These are phyloP conservation scores for Fomitiporia mediterranea DNA, from an alignment of 1,284 basidiomycete genomes.

Conservation along the genomic window DNA sequence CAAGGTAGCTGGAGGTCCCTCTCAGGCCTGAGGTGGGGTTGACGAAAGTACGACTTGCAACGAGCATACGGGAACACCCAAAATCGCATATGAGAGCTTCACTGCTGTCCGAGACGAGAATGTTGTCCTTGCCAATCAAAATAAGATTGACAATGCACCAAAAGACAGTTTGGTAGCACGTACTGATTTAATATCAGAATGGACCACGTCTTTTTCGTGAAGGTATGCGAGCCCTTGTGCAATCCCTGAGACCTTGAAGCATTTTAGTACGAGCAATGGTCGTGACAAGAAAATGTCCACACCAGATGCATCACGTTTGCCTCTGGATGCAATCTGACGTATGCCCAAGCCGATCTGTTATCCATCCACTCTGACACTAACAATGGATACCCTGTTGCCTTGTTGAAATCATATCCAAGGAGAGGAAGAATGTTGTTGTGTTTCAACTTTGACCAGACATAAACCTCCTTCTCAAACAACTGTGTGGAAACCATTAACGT, in stretches of 20 bases:
- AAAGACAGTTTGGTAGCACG: not conserved
- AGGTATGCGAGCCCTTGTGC: conserved; percentile 6
- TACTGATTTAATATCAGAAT: conserved; percentile 14
- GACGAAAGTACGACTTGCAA: not conserved
- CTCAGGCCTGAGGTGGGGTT: not conserved
- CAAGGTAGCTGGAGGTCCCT: conserved; percentile 4
- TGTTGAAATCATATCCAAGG: conserved; percentile 9
- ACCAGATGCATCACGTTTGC: conserved; percentile 7
- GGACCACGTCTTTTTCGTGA: conserved; percentile 1
- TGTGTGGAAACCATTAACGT: too few relatives aligned
- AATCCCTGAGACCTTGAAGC: not conserved
- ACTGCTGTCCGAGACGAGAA: not conserved
- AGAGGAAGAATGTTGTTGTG: conserved; percentile 18
- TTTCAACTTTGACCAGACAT: conserved; percentile 14
- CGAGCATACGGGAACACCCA: conserved; percentile 2
- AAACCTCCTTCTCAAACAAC: conserved; percentile 9
- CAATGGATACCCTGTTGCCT: not conserved
- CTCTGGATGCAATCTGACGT: not conserved
- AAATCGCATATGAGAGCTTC: conserved; percentile 8
- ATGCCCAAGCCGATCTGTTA: conserved; percentile 5
- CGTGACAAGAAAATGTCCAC: not conserved
- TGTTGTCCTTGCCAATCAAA: conserved; percentile 1
- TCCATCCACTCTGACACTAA: conserved; percentile 18
- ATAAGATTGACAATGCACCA: not conserved
- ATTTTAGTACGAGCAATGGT: not conserved